Conservation (phyloP, 345 rosid genomes). For the Syzygium grande region DNA sequence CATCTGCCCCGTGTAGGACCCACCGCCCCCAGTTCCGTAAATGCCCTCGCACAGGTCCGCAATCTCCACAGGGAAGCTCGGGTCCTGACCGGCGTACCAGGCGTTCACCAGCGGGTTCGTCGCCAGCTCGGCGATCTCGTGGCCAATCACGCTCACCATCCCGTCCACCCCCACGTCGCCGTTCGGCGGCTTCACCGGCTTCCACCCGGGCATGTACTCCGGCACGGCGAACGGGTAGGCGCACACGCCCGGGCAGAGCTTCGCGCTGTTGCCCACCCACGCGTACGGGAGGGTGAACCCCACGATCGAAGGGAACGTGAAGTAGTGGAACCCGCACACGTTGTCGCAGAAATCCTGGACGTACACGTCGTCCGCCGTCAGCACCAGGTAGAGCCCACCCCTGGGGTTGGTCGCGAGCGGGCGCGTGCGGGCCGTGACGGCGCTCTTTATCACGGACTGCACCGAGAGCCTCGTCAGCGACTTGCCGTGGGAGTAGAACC, state of each 20-base stretch:
- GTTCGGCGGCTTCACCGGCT: slow-evolving; percentile 73
- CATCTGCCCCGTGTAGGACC: slow-evolving; percentile 89
- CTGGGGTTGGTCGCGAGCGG: slow-evolving; percentile 71
- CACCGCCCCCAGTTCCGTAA: slow-evolving; percentile 96
- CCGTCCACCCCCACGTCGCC: slow-evolving; percentile 89
- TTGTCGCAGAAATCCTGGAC: slow-evolving; percentile 93
- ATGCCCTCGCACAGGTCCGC: slow-evolving; percentile 98
- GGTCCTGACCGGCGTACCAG: slow-evolving; percentile 94
- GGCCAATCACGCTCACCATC: slow-evolving; percentile 91
- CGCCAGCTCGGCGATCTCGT: slow-evolving; percentile 95
- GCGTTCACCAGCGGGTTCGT: slow-evolving; percentile 92
- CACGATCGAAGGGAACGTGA: slow-evolving; percentile 91
- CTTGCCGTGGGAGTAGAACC: slow-evolving; percentile 90
- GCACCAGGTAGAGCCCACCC: slow-evolving; percentile 68
- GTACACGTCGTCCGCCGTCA: slow-evolving; percentile 84
- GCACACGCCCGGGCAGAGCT: slow-evolving; percentile 80
- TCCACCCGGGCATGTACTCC: slow-evolving; percentile 45
- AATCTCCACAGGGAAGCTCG: slow-evolving; percentile 81
- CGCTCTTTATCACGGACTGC: slow-evolving; percentile 80
- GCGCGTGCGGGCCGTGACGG: slow-evolving; percentile 53
- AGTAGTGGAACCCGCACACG: slow-evolving; percentile 95
- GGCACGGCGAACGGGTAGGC: slow-evolving; percentile 94
- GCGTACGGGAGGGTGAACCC: slow-evolving; percentile 96
- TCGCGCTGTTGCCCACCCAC: slow-evolving; percentile 94
- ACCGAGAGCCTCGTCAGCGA: slow-evolving; percentile 66